Evolutionary conservation across 2,329 filamentous ascomycete genomes (phyloP), one percentile per base, ranked within the genome.

Genomic region (Clarireedia homoeocarpa): DNA sequence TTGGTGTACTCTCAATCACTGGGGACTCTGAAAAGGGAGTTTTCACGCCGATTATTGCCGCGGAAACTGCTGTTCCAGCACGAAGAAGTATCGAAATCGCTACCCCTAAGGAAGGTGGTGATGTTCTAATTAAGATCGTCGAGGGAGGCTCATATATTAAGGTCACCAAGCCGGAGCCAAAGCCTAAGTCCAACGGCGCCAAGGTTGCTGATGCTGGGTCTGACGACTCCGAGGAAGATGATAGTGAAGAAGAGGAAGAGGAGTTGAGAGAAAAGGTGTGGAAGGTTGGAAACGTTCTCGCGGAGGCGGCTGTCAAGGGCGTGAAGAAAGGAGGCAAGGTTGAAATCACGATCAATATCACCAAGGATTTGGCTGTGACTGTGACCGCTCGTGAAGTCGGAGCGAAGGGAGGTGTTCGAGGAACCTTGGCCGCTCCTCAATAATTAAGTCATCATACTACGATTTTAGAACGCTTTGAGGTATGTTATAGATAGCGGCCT

Each of bases 61-160:
- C 89, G 59, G 89, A 96, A 75, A 97, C 94, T 0, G 89, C 91
- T 36, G 88, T 92, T 5, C 94, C 94, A 24, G 90, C 91, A 38
- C 87, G 94, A 69, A 84, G 92, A 66, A 89, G 88, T 36, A 83
- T 91, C 47, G 86, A 91, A 68, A 84, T 97, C 66, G 71, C 80
- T 44, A 86, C 83, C 5, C 86, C 90, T 58, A 84, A 88, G 71
- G 83, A 85, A 47, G 91, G 91, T 59, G 94, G 94, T 53, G 88
- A 96, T 67, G 88, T 97, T 3, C 77, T 97, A 12, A 76, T 99
- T 71, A 89, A 88, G 74, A 80, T 99, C 54, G 89, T 86, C 62
- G 94, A 99, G 77, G 94, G 90, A 64, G 81, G 82, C 65, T 86
- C 89, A 44, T 88, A 95, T 72, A 96, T 97, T 78, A 95, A 95